A percentile compares a stretch with the other conserved stretches of the same genome.
Evolutionary conservation across 1,284 basidiomycete species (phyloP).

Genomic region (Exobasidium cylindrosporum): DNA sequence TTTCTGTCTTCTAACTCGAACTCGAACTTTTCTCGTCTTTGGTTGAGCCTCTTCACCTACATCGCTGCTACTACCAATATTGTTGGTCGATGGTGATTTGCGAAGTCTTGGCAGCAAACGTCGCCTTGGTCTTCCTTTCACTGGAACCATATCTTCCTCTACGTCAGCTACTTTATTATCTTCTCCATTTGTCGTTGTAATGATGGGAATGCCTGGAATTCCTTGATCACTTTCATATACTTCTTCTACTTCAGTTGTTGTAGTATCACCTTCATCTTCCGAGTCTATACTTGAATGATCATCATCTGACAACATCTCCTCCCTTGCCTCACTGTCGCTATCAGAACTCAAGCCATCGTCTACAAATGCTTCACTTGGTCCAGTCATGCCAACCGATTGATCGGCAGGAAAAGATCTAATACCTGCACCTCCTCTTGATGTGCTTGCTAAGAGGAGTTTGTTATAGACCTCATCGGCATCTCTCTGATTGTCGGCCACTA

Average conservation of each 20-base stretch:
- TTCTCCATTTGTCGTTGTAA: neutral
- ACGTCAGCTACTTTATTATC: neutral
- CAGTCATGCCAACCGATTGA: slow-evolving; percentile 40
- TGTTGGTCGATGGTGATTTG: neutral
- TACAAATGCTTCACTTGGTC: slow-evolving; percentile 35
- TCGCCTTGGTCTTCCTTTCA: neutral
- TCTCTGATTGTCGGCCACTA: slow-evolving; percentile 19
- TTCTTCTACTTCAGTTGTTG: slow-evolving; percentile 14
- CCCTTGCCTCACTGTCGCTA: slow-evolving; percentile 18
- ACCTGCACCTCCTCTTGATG: slow-evolving; percentile 24
- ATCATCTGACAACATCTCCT: slow-evolving; percentile 19
- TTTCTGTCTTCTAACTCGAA: neutral
- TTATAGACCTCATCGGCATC: slow-evolving; percentile 14
- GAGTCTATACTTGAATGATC: slow-evolving; percentile 26
- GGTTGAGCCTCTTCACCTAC: neutral
- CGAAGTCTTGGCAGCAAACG: neutral
- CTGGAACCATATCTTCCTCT: neutral
- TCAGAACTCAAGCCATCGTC: slow-evolving; percentile 38
- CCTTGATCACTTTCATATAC: slow-evolving; percentile 5
- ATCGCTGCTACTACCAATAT: neutral
- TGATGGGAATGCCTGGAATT: neutral
- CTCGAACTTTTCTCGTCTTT: neutral
- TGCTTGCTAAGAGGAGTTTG: slow-evolving; percentile 26
- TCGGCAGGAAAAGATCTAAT: slow-evolving; percentile 41
- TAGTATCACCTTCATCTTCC: slow-evolving; percentile 18